Conservation (phyloP, 2,329 filamentous ascomycete genomes). For the Elsinoe fawcettii region DNA sequence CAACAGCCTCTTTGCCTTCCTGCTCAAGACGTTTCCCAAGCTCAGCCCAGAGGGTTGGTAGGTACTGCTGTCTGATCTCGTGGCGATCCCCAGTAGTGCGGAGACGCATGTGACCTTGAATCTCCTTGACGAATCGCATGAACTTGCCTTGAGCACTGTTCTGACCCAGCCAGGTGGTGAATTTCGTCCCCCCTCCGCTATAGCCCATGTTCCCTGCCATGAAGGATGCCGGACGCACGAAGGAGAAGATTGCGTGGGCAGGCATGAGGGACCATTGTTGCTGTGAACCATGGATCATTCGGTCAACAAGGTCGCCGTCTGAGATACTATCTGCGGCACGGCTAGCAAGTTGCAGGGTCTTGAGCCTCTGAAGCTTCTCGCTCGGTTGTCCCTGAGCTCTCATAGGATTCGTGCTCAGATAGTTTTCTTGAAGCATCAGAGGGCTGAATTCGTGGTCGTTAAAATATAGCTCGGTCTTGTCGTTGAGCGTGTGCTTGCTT, state of each 20-base stretch:
- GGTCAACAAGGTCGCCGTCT: conserved; percentile 89
- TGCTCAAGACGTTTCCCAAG: conserved; percentile 65
- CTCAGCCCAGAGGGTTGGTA: conserved; percentile 79
- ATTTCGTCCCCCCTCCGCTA: conserved; percentile 52
- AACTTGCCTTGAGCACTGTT: conserved; percentile 78
- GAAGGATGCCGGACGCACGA: conserved; percentile 83
- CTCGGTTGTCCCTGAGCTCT: conserved; percentile 47
- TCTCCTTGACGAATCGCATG: conserved; percentile 76
- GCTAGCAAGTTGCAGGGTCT: conserved; percentile 77
- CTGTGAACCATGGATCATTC: conserved; percentile 97
- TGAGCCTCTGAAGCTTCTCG: conserved; percentile 61
- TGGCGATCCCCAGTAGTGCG: conserved; percentile 83
- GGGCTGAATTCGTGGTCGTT: conserved; percentile 98
- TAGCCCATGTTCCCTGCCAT: conserved; percentile 65
- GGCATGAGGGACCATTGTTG: conserved; percentile 99
- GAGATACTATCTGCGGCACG: conserved; percentile 92
- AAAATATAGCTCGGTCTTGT: conserved; percentile 98
- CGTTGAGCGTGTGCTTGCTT: conserved; percentile 82
- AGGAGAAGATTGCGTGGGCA: conserved; percentile 89
- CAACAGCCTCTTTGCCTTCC: conserved; percentile 75
- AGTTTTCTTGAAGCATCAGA: conserved; percentile 98
- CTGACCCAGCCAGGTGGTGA: conserved; percentile 90
- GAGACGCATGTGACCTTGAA: conserved; percentile 94
- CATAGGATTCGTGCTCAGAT: conserved; percentile 73
- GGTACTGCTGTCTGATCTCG: conserved; percentile 88